A percentile compares a stretch with the other conserved stretches of the same genome.
phyloP scores from a whole-genome alignment of 2,329 filamentous ascomycete species.

The Neofusicoccum umdonicola region DNA sequence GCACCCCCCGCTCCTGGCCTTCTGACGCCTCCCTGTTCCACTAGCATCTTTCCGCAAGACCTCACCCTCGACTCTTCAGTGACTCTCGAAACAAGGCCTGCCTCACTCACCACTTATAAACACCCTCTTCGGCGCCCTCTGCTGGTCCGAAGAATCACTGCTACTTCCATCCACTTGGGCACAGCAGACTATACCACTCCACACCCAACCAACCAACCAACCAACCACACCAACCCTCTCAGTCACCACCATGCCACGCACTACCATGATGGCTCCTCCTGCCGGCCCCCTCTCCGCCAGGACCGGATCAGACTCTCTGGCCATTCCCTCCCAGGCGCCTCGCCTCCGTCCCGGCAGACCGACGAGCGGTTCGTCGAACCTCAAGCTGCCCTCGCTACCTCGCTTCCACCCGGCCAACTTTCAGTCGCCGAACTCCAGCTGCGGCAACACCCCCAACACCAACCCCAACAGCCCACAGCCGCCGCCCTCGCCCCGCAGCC shows the following conservation, averaged over 20 bases:
- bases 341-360: conserved; percentile 34
- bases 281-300: conserved; percentile 1
- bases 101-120: background rate
- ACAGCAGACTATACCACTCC: background rate
- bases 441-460: conserved; percentile 36
- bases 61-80: background rate
- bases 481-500: conserved; percentile 43
- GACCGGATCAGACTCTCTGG: conserved; percentile 28
- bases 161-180: background rate
- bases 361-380: conserved; percentile 34
- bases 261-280: conserved; percentile 1
- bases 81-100: background rate
- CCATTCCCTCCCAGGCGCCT: conserved; percentile 35
- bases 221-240: background rate
- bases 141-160: background rate
- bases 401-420: conserved; percentile 55
- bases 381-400: conserved; percentile 50
- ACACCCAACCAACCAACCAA: background rate
- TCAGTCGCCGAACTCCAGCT: conserved; percentile 40
- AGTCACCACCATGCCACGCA: background rate
- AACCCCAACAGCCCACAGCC: conserved; percentile 41
- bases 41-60: background rate
- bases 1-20: conserved; percentile 10
- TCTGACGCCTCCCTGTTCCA: conserved; percentile 3
- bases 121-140: background rate